Evolutionary conservation across 345 rosid genomes (phyloP).

Genomic region (Physaria fendleri): DNA sequence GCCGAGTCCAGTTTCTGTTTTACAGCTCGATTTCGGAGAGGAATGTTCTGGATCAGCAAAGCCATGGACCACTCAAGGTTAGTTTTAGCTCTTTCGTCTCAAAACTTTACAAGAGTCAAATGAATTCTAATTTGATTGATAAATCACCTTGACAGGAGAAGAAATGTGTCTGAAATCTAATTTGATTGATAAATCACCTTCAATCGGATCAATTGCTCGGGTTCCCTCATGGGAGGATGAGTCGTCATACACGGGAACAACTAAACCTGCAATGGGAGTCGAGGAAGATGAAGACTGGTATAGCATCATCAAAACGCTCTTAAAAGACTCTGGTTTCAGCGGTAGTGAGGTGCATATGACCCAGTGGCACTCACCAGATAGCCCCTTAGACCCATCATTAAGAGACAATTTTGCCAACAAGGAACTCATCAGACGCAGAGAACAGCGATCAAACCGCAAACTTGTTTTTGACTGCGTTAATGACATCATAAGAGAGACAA

Average conservation of each 20-base stretch:
- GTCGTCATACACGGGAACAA: conserved; percentile 35
- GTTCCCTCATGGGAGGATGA: conserved; percentile 50
- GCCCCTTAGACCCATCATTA: conserved; percentile 71
- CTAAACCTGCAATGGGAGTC: conserved; percentile 28
- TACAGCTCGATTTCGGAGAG: conserved; percentile 66
- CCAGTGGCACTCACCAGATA: conserved; percentile 66
- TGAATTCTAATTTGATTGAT: conserved; percentile 14
- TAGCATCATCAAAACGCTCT: conserved; percentile 42
- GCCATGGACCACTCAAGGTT: conserved; percentile 37
- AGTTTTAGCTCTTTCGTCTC: conserved; percentile 1
- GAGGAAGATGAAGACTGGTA: conserved; percentile 65
- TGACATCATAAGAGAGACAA: conserved; percentile 46
- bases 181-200: conserved; percentile 79
- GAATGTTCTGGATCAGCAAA: conserved; percentile 42
- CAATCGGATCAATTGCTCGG: conserved; percentile 58
- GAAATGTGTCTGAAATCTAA: conserved; percentile 46
- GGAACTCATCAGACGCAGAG: conserved; percentile 52
- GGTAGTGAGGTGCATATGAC: conserved; percentile 32
- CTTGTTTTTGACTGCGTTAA: conserved; percentile 73
- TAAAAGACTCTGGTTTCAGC: conserved; percentile 51
- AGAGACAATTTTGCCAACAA: conserved; percentile 49
- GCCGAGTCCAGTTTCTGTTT: conserved; percentile 89
- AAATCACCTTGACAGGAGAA: conserved; percentile 39
- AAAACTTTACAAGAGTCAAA: background rate
- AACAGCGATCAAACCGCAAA: conserved; percentile 51